These are phyloP conservation scores for Eimeria praecox DNA, from an alignment of 169 alveolate species.

Conservation along the genomic window DNA sequence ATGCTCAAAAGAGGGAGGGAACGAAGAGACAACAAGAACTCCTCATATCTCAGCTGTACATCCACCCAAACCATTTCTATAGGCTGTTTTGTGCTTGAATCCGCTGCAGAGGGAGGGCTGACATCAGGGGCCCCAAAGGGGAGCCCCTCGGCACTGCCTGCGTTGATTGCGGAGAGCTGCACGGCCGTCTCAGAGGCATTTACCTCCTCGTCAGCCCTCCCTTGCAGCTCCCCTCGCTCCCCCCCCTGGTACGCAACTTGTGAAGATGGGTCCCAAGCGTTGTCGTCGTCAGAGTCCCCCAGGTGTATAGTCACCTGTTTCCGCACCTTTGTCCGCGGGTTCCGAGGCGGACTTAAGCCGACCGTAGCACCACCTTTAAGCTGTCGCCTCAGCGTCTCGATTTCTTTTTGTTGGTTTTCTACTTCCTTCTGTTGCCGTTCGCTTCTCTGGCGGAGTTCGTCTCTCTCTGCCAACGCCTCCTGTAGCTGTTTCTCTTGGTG, in stretches of 20 bases:
- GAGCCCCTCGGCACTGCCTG: constrained; percentile 70
- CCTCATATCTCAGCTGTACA: constrained; percentile 55
- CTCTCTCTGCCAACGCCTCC: constrained; percentile 70
- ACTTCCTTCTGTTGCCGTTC: constrained; percentile 37
- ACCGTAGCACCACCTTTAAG: not conserved
- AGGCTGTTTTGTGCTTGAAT: not conserved
- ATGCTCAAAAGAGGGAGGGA: constrained; percentile 38
- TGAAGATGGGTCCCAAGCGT: not conserved
- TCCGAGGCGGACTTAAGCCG: not conserved
- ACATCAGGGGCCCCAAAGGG: constrained; percentile 39
- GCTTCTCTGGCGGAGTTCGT: constrained; percentile 11
- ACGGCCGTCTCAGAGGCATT: not conserved
- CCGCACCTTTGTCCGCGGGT: constrained; percentile 35
- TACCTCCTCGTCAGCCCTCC: constrained; percentile 62
- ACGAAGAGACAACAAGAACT: constrained; percentile 36
- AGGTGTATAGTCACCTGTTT: constrained; percentile 64
- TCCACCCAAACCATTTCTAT: constrained; percentile 65
- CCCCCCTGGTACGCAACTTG: constrained; percentile 80
- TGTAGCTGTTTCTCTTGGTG: constrained; percentile 73
- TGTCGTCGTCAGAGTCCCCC: constrained; percentile 25
- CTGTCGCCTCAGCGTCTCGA: constrained; percentile 8
- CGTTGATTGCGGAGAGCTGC: constrained; percentile 79
- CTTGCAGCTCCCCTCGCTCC: constrained; percentile 81
- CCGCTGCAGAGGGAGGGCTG: constrained; percentile 56
- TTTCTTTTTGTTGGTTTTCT: constrained; percentile 42